Conservation (phyloP, 495 filamentous ascomycete genomes). For the Hypoxylon crocopeplum region DNA sequence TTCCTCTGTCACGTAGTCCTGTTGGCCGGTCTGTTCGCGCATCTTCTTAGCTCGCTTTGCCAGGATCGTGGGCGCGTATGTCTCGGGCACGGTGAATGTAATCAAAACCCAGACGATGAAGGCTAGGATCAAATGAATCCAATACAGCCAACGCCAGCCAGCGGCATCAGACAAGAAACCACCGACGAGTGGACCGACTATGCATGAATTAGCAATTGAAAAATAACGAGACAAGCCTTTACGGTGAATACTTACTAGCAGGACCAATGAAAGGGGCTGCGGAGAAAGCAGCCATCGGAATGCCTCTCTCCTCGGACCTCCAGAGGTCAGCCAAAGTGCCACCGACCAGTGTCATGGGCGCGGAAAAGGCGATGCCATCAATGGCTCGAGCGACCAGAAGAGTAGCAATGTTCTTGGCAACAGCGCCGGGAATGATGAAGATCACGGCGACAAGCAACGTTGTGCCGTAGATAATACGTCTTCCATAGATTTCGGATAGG, state of each 20-base stretch:
- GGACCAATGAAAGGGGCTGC: conserved; percentile 82
- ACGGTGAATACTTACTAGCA: conserved; percentile 54
- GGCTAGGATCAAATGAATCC: conserved; percentile 77
- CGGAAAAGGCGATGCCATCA: conserved; percentile 82
- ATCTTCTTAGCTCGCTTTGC: conserved; percentile 69
- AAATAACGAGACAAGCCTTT: neutral
- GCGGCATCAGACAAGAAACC: conserved; percentile 72
- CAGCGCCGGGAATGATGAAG: conserved; percentile 79
- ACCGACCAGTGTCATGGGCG: conserved; percentile 83
- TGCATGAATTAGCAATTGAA: conserved; percentile 16
- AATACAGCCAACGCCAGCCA: conserved; percentile 88
- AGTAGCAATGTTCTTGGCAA: conserved; percentile 75
- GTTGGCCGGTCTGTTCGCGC: conserved; percentile 68
- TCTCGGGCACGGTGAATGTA: conserved; percentile 82
- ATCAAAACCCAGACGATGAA: conserved; percentile 71
- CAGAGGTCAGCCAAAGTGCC: conserved; percentile 83
- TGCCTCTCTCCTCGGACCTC: conserved; percentile 80
- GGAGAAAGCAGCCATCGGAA: conserved; percentile 86
- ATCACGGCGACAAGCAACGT: conserved; percentile 71
- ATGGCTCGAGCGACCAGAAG: conserved; percentile 75
- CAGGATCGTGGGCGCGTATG: conserved; percentile 76
- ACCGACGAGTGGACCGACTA: conserved; percentile 72
- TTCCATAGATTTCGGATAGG: conserved; percentile 73
- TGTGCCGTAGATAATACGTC: conserved; percentile 69
- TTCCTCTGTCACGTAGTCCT: conserved; percentile 70